A percentile compares a stretch with the other conserved stretches of the same genome.
phyloP scores from a whole-genome alignment of 1,139 yeast species.

The Hyphopichia fennica region DNA sequence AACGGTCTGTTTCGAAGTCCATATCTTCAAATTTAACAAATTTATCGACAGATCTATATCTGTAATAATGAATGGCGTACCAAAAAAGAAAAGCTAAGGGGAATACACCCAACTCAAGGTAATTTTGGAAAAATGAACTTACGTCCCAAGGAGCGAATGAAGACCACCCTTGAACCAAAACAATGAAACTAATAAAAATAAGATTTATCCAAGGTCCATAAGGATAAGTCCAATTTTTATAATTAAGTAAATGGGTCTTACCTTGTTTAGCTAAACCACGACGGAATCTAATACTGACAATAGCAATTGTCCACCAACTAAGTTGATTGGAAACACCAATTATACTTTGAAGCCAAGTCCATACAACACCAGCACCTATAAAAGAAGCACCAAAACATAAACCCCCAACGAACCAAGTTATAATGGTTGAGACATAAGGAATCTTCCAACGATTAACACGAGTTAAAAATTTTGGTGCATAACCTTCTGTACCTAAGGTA shows the following conservation, averaged over 20 bases:
- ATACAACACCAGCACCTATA: constrained; percentile 43
- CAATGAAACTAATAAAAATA: constrained; percentile 33
- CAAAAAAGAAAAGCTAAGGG: constrained; percentile 35
- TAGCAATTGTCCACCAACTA: constrained; percentile 44
- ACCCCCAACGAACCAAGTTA: constrained; percentile 44
- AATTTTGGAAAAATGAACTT: constrained; percentile 34
- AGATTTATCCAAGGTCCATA: constrained; percentile 42
- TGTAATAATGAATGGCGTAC: constrained; percentile 52
- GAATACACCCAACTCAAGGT: constrained; percentile 40
- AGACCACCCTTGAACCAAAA: constrained; percentile 49
- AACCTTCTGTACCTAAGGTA: constrained; percentile 42
- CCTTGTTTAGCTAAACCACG: constrained; percentile 38
- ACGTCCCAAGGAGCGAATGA: constrained; percentile 51
- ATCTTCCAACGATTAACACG: constrained; percentile 33
- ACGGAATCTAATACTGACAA: constrained; percentile 41
- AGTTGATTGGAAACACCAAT: constrained; percentile 46
- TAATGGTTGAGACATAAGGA: constrained; percentile 41
- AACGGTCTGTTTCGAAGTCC: constrained; percentile 65
- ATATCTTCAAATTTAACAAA: constrained; percentile 51
- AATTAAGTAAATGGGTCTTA: constrained; percentile 33
- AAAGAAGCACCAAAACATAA: constrained; percentile 45
- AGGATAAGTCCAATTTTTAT: constrained; percentile 44
- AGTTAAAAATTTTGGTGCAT: constrained; percentile 37
- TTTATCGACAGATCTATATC: constrained; percentile 37
- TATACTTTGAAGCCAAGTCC: constrained; percentile 46